These are phyloP conservation scores for Gastrolobium villosum DNA, from an alignment of 306 rosid species.

Conservation along the genomic window DNA sequence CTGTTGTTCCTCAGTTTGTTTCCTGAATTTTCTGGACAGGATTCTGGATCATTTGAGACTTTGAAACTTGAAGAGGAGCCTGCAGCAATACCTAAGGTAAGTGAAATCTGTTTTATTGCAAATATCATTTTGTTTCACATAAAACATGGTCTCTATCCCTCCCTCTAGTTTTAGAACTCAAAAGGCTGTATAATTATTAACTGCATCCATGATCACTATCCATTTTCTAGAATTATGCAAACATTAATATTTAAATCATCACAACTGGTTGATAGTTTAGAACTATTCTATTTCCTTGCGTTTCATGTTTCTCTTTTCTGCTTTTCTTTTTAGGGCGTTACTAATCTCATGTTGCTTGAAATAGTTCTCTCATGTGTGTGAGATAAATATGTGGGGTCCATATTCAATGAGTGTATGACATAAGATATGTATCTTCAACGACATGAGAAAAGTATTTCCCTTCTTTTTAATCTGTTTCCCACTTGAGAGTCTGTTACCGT, in stretches of 20 bases:
- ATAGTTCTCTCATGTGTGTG: too few relatives aligned
- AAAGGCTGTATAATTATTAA: constrained; percentile 7
- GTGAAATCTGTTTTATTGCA: constrained; percentile 10
- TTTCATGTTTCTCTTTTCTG: neutral
- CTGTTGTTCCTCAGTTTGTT: constrained; percentile 60
- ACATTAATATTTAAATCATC: constrained; percentile 7
- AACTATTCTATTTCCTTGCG: constrained; percentile 26
- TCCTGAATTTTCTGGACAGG: constrained; percentile 65
- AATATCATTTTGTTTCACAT: constrained; percentile 26
- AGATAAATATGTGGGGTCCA: too few relatives aligned
- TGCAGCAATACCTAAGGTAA: constrained; percentile 74
- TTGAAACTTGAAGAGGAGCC: constrained; percentile 66
- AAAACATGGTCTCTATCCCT: constrained; percentile 5
- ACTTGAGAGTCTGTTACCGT: constrained; percentile 12
- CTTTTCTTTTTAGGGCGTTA: neutral
- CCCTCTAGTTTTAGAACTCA: constrained; percentile 4
- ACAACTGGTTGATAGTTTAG: neutral
- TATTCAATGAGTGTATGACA: too few relatives aligned
- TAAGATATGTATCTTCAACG: too few relatives aligned
- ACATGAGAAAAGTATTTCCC: too few relatives aligned
- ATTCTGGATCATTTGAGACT: constrained; percentile 52
- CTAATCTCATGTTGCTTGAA: too few relatives aligned
- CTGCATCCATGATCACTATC: neutral
- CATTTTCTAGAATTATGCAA: constrained; percentile 5
- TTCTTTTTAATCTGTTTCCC: constrained; percentile 1